A percentile compares a stretch with the other conserved stretches of the same genome.
These are phyloP conservation scores for Tulasnella sp. DNA, from an alignment of 768 basidiomycete genomes.

Conservation along the genomic window DNA sequence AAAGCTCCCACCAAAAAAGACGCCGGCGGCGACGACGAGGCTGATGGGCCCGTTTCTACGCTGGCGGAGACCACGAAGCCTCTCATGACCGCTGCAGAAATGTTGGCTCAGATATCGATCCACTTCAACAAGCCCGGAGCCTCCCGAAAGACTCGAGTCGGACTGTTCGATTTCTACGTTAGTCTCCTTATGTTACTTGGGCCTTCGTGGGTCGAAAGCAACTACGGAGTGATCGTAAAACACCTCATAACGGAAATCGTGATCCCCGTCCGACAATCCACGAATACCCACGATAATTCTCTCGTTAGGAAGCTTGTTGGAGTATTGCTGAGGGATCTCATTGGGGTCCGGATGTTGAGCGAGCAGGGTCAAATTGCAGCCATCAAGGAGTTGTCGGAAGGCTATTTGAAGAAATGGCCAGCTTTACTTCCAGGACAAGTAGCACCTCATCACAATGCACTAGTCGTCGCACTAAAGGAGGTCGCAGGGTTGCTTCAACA, in stretches of 20 bases:
- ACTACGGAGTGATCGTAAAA: slow-evolving; percentile 71
- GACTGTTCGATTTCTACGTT: slow-evolving; percentile 84
- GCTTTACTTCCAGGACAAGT: slow-evolving; percentile 83
- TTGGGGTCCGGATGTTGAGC: slow-evolving; percentile 82
- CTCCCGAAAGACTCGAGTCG: slow-evolving; percentile 69
- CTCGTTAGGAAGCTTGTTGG: slow-evolving; percentile 68
- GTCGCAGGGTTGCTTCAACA: slow-evolving; percentile 81
- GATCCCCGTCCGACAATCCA: slow-evolving; percentile 50
- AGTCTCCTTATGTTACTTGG: slow-evolving; percentile 74
- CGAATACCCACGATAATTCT: slow-evolving; percentile 67
- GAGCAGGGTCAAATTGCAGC: slow-evolving; percentile 93
- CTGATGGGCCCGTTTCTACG: slow-evolving; percentile 43
- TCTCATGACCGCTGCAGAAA: slow-evolving; percentile 67
- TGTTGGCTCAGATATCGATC: slow-evolving; percentile 72
- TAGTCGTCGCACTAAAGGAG: slow-evolving; percentile 75
- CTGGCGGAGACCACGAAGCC: slow-evolving; percentile 55
- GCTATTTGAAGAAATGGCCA: slow-evolving; percentile 88
- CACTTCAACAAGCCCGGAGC: slow-evolving; percentile 73
- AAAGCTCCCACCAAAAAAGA: slow-evolving; percentile 52
- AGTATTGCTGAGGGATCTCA: slow-evolving; percentile 75
- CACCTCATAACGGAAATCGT: slow-evolving; percentile 81
- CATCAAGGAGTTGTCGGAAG: slow-evolving; percentile 75
- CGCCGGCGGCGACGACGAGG: slow-evolving; percentile 57
- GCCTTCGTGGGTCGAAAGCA: slow-evolving; percentile 67
- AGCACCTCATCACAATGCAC: slow-evolving; percentile 60